Evolutionary conservation across 768 basidiomycete genomes (phyloP).

Genomic region (Kockovaella imperatae): DNA sequence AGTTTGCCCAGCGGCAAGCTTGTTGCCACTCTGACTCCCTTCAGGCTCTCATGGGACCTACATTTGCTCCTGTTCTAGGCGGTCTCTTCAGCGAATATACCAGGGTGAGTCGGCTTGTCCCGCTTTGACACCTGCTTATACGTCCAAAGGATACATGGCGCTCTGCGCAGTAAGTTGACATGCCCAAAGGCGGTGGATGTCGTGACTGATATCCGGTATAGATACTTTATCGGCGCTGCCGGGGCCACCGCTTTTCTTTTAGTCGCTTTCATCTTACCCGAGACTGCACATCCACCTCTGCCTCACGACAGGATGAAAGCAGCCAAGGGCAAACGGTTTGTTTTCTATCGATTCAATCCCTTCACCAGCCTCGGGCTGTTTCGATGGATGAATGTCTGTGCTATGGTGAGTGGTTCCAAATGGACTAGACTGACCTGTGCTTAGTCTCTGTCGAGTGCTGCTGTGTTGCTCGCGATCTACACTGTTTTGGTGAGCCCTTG

Average conservation of each 20-base stretch:
- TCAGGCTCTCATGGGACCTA: conserved; percentile 14
- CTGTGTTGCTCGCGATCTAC: conserved; percentile 37
- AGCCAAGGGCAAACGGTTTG: conserved; percentile 35
- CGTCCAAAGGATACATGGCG: conserved; percentile 20
- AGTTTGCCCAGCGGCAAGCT: conserved; percentile 13
- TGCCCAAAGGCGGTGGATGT: too few species aligned
- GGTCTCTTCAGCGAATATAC: conserved; percentile 40
- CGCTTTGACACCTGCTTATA: background rate
- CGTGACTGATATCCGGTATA: conserved; percentile 13
- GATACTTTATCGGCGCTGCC: conserved; percentile 26
- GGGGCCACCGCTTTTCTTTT: conserved; percentile 25
- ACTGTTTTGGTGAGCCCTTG: conserved; percentile 31
- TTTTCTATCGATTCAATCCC: conserved; percentile 40
- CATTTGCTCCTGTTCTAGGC: conserved; percentile 29
- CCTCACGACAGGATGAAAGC: conserved; percentile 27
- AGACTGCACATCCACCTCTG: conserved; percentile 40
- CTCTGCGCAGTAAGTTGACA: conserved; percentile 7
- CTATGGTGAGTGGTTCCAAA: conserved; percentile 23
- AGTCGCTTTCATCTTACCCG: conserved; percentile 36
- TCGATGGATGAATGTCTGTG: conserved; percentile 34
- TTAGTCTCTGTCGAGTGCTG: conserved; percentile 31
- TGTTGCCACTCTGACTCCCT: background rate
- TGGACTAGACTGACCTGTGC: background rate
- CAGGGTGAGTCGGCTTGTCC: conserved; percentile 5
- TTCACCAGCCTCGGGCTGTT: conserved; percentile 33